Evolutionary conservation across 257 asterid genomes (phyloP).

Genomic region (Lithospermum erythrorhizon): DNA sequence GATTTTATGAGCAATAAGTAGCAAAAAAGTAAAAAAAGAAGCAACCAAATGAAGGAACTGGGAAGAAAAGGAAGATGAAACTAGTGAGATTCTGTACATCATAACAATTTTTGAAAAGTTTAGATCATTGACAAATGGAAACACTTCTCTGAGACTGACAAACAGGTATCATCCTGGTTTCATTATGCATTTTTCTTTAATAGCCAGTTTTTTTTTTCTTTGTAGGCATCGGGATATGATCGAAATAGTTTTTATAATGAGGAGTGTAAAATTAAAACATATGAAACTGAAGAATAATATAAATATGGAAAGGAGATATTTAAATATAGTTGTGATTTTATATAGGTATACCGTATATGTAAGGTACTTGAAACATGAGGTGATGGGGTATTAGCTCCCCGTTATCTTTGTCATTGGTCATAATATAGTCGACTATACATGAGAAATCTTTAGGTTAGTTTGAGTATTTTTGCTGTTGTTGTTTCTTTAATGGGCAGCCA

Average conservation of each 20-base stretch:
- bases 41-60: constrained; percentile 9
- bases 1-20: constrained; percentile 28
- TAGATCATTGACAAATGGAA: constrained; percentile 43
- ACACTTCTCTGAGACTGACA: constrained; percentile 33
- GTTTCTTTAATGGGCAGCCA: constrained; percentile 31
- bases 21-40: constrained; percentile 13
- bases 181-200: neutral
- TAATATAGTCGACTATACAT: neutral
- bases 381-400: too few species aligned
- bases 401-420: too few species aligned
- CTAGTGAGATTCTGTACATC: constrained; percentile 39
- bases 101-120: constrained; percentile 56
- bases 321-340: too few species aligned
- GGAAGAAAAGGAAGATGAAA: too few species aligned
- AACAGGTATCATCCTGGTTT: constrained; percentile 27
- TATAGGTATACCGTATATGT: too few species aligned
- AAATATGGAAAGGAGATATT: too few species aligned
- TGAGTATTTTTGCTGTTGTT: neutral
- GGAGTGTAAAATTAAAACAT: too few species aligned
- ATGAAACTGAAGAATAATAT: too few species aligned
- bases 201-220: neutral
- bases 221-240: neutral
- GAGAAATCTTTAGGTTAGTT: neutral
- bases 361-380: too few species aligned
- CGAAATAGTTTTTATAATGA: too few species aligned